These are phyloP conservation scores for Calonectria leucothoes DNA, from an alignment of 2,329 filamentous ascomycete genomes.

Conservation along the genomic window DNA sequence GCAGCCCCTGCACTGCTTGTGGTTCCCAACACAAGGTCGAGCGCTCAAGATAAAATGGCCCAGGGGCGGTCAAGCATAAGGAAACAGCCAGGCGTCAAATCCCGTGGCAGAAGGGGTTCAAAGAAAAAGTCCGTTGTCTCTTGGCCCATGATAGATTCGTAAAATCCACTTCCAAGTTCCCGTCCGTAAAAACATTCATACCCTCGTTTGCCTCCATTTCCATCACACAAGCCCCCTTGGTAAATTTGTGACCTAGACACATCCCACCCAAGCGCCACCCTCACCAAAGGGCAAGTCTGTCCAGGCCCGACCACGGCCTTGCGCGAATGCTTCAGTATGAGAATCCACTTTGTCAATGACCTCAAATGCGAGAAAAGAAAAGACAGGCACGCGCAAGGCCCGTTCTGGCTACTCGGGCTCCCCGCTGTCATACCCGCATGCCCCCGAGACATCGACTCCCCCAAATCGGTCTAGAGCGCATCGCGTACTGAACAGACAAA, in stretches of 20 bases:
- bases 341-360: slow-evolving; percentile 26
- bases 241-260: slow-evolving; percentile 32
- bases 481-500: slow-evolving; percentile 7
- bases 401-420: background rate
- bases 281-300: slow-evolving; percentile 21
- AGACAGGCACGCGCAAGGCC: slow-evolving; percentile 18
- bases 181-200: slow-evolving; percentile 41
- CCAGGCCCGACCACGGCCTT: slow-evolving; percentile 26
- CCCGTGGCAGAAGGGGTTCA: slow-evolving; percentile 11
- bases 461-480: background rate
- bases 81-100: slow-evolving; percentile 14
- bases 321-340: slow-evolving; percentile 27
- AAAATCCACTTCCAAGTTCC: slow-evolving; percentile 38
- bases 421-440: slow-evolving; percentile 1
- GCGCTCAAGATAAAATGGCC: background rate
- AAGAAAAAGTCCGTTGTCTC: slow-evolving; percentile 41
- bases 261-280: slow-evolving; percentile 24
- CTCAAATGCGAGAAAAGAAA: slow-evolving; percentile 28
- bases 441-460: background rate
- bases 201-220: slow-evolving; percentile 39
- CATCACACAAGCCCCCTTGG: slow-evolving; percentile 32
- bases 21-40: background rate
- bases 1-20: background rate
- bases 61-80: background rate
- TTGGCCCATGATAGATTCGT: slow-evolving; percentile 43